Evolutionary conservation across 164 flowering plant genomes (phyloP), one percentile per base, ranked within the genome.

Genomic region (Berberis vulgaris): DNA sequence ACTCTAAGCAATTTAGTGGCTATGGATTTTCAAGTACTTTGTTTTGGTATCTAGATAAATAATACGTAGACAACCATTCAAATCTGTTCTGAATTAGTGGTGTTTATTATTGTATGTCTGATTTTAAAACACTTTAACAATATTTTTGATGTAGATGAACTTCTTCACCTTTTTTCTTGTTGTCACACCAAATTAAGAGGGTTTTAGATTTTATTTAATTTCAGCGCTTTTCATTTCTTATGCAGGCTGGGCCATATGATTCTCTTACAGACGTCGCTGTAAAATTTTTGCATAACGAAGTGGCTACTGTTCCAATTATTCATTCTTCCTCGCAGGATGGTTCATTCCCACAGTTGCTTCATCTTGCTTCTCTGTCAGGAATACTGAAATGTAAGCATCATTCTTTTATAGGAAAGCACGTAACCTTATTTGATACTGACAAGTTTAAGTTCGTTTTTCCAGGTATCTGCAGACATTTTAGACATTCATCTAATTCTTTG

Each of bases 231-330:
- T 26, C 26, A 26, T 26, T 26, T 26, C 26, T 26, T 62, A 13
- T 79, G 77, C 82, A 93, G 98, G 96, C 84, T 70, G 90, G 90
- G 46, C 97, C 98, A 60, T 84, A 71, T 78, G 94, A 93, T 69
- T 80, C 79, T 72, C 66, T 93, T 77, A 88, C 81, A 71, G 98
- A 90, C 61, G 77, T 93, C 50, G 88, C 91, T n/a, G 46, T 78
- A 62, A 86, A 84, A 72, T 79, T 93, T 74, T 73, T 90, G 81
- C 86, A 86, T 67, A 83, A 84, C 65, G 77, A 74, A 60, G 85
- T 93, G 26, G 77, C 98, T 56, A 79, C 89, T 46, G 82, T 90
- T 71, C 97, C 97, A 40, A 74, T 90, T 47, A 81, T 88, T 63
- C 83, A 86, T 77, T 80, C 97, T 57, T 53, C 83, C 54, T 74